phyloP scores from a whole-genome alignment of 345 rosid species.

The Aurinia saxatilis region DNA sequence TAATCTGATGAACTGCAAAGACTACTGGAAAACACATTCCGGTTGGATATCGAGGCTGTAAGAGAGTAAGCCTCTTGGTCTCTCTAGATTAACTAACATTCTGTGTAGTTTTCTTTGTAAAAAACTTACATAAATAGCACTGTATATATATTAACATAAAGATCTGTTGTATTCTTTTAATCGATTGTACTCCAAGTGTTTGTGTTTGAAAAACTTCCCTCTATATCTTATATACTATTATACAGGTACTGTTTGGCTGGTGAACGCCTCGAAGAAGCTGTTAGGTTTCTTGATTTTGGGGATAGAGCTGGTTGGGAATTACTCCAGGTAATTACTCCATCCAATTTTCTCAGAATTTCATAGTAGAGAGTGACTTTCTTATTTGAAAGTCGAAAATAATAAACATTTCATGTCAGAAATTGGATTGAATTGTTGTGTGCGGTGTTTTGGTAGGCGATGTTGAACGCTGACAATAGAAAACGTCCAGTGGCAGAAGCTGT shows the following conservation, averaged over 20 bases:
- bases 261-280: slow-evolving; percentile 76
- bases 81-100: not conserved
- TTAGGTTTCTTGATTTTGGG: slow-evolving; percentile 75
- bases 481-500: slow-evolving; percentile 81
- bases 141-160: too few relatives aligned
- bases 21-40: slow-evolving; percentile 84
- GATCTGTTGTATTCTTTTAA: not conserved
- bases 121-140: too few relatives aligned
- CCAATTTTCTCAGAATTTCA: not conserved
- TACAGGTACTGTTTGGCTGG: slow-evolving; percentile 89
- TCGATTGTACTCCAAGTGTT: not conserved
- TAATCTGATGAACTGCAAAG: slow-evolving; percentile 47
- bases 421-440: not conserved
- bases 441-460: slow-evolving; percentile 58
- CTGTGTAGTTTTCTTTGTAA: too few relatives aligned
- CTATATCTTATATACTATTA: too few relatives aligned
- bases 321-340: slow-evolving; percentile 54
- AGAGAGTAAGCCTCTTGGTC: slow-evolving; percentile 70
- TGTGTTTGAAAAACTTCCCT: not conserved
- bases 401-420: not conserved
- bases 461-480: slow-evolving; percentile 63
- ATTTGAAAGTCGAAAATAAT: not conserved
- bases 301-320: slow-evolving; percentile 88
- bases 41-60: slow-evolving; percentile 74
- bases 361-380: not conserved